phyloP scores from a whole-genome alignment of 2,329 filamentous ascomycete species.

The Fusarium proliferatum region DNA sequence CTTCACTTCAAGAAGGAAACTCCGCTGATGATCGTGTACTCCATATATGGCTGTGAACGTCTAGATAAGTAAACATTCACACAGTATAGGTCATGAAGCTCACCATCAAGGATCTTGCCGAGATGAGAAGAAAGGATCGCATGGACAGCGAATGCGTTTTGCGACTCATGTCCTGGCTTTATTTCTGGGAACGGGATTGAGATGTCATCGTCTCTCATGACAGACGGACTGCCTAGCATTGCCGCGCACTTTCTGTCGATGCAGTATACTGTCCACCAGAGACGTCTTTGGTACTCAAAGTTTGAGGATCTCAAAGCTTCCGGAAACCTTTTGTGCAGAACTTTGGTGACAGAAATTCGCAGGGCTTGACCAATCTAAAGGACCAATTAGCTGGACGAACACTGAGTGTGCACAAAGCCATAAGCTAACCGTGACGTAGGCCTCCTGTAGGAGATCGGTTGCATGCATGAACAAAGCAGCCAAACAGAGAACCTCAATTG shows the following conservation, averaged over 20 bases:
- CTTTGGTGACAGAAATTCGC: slow-evolving; percentile 31
- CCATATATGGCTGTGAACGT: slow-evolving; percentile 26
- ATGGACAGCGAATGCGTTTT: slow-evolving; percentile 35
- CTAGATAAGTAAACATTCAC: not conserved
- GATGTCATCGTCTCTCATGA: slow-evolving; percentile 34
- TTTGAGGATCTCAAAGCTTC: slow-evolving; percentile 26
- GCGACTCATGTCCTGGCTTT: slow-evolving; percentile 10
- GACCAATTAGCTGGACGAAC: not conserved
- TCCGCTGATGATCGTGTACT: slow-evolving; percentile 13
- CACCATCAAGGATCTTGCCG: slow-evolving; percentile 38
- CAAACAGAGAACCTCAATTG: slow-evolving; percentile 35
- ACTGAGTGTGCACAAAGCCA: too few species aligned
- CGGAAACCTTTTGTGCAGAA: slow-evolving; percentile 28
- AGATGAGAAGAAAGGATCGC: slow-evolving; percentile 31
- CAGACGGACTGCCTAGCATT: slow-evolving; percentile 30
- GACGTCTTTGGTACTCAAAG: slow-evolving; percentile 27
- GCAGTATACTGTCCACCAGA: slow-evolving; percentile 40
- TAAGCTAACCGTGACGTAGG: slow-evolving; percentile 30
- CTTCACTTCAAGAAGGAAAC: slow-evolving; percentile 34
- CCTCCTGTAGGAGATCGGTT: slow-evolving; percentile 33
- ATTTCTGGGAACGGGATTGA: slow-evolving; percentile 32
- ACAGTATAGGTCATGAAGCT: not conserved
- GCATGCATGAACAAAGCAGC: slow-evolving; percentile 37
- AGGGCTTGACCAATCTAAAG: slow-evolving; percentile 32
- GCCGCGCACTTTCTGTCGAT: slow-evolving; percentile 37